Conservation (phyloP, 345 rosid species). For the Linum lewisii region DNA sequence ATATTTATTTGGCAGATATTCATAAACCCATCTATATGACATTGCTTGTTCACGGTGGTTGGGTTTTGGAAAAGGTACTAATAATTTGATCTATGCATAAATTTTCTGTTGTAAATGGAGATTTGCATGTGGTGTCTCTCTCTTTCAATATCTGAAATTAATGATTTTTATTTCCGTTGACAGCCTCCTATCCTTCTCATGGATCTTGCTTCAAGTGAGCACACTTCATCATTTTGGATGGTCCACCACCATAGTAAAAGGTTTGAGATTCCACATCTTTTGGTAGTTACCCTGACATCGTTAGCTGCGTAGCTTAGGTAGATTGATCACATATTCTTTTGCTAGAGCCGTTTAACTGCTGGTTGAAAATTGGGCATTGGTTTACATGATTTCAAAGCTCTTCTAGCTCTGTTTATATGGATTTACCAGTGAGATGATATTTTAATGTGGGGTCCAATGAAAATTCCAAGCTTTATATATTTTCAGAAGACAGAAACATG, state of each 20-base stretch:
- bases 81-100: neutral
- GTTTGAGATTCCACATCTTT: constrained; percentile 26
- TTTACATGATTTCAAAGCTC: neutral
- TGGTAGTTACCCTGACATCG: neutral
- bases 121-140: neutral
- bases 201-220: constrained; percentile 64
- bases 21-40: constrained; percentile 70
- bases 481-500: no score
- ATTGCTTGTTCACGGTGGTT: constrained; percentile 70
- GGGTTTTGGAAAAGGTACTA: constrained; percentile 86
- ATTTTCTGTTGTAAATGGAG: constrained; percentile 5
- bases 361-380: neutral
- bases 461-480: neutral
- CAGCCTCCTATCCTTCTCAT: constrained; percentile 76
- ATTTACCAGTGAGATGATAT: neutral
- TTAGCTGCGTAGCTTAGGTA: neutral
- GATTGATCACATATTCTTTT: neutral
- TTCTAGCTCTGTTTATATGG: neutral
- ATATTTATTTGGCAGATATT: constrained; percentile 62
- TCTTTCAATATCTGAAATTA: neutral
- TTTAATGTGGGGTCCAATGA: neutral
- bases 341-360: neutral
- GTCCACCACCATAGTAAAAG: constrained; percentile 88
- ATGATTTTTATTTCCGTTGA: constrained; percentile 17
- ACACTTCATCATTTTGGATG: constrained; percentile 87